Conservation (phyloP, 1,139 yeast genomes). For the Blastobotrys illinoisensis region DNA sequence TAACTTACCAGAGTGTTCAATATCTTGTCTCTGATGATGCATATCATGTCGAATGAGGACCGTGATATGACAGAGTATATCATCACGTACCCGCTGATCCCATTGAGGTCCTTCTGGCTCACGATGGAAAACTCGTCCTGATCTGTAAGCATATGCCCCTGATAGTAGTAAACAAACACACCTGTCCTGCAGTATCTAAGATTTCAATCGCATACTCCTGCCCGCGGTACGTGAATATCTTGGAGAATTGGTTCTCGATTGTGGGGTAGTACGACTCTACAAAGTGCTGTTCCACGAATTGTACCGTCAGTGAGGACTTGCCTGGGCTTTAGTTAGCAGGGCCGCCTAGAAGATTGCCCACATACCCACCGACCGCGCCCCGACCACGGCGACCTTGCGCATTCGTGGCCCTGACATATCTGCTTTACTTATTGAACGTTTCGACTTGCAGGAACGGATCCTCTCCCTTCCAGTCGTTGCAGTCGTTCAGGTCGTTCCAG, state of each 20-base stretch:
- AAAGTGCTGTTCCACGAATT: slow-evolving; percentile 83
- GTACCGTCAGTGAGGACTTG: slow-evolving; percentile 80
- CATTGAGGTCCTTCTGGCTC: slow-evolving; percentile 73
- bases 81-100: slow-evolving; percentile 76
- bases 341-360: background rate
- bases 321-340: slow-evolving; percentile 32
- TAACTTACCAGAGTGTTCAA: slow-evolving; percentile 47
- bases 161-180: background rate
- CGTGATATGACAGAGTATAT: slow-evolving; percentile 79
- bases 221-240: slow-evolving; percentile 61
- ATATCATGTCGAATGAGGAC: slow-evolving; percentile 71
- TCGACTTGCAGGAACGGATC: background rate
- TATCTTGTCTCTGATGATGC: slow-evolving; percentile 75
- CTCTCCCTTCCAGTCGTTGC: background rate
- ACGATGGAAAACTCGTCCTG: slow-evolving; percentile 77
- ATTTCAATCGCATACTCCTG: slow-evolving; percentile 67
- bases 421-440: background rate
- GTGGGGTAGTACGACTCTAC: slow-evolving; percentile 90
- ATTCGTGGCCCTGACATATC: slow-evolving; percentile 32
- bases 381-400: slow-evolving; percentile 81
- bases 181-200: slow-evolving; percentile 75
- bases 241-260: slow-evolving; percentile 79
- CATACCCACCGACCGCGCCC: slow-evolving; percentile 77
- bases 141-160: background rate
- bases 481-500: background rate